These are phyloP conservation scores for Pleurotus platypus DNA, from an alignment of 768 basidiomycete genomes.

Conservation along the genomic window DNA sequence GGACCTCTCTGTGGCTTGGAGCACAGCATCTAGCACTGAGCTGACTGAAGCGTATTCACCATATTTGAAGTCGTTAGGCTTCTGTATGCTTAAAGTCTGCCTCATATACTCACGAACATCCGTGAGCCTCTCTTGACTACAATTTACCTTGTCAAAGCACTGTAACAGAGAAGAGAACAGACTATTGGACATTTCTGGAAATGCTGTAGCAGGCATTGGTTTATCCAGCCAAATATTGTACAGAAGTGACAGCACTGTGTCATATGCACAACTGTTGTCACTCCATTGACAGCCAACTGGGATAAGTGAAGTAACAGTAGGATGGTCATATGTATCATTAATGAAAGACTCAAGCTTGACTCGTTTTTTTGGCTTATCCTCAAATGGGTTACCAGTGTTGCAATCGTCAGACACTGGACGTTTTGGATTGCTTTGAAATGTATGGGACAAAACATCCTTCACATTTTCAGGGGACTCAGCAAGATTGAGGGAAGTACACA, in stretches of 20 bases:
- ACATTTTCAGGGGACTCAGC: too few relatives aligned
- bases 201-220: not conserved
- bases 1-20: not conserved
- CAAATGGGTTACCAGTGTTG: too few relatives aligned
- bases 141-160: not conserved
- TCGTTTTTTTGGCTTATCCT: not conserved
- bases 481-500: too few relatives aligned
- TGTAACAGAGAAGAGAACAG: not conserved
- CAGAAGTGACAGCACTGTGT: not conserved
- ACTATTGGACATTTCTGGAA: not conserved
- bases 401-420: too few relatives aligned
- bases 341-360: not conserved
- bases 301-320: not conserved
- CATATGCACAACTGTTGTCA: conserved; percentile 3
- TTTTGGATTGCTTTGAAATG: too few relatives aligned
- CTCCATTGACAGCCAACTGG: not conserved
- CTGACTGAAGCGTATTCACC: not conserved
- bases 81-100: not conserved
- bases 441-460: too few relatives aligned
- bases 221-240: not conserved
- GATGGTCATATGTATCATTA: not conserved
- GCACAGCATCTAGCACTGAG: not conserved
- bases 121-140: not conserved
- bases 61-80: not conserved
- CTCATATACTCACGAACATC: not conserved